phyloP scores from a whole-genome alignment of 2,329 filamentous ascomycete genomes.

The Cladophialophora carrionii region DNA sequence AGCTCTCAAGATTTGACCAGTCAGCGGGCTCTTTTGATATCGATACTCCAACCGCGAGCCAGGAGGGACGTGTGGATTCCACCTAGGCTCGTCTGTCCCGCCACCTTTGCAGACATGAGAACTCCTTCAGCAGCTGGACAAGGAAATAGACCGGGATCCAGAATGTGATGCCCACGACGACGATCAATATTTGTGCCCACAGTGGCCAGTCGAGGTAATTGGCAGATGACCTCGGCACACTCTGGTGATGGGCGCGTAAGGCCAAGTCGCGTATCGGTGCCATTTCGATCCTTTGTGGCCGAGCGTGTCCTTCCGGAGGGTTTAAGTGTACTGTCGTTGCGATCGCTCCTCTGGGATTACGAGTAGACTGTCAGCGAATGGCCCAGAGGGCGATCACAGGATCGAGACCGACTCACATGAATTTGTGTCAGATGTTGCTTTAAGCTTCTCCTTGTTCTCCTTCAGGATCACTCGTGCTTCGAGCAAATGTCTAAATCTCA shows the following conservation, averaged over 20 bases:
- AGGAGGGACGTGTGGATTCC: no score
- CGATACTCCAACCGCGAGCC: no score
- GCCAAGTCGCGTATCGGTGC: constrained; percentile 1
- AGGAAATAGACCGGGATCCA: constrained; percentile 34
- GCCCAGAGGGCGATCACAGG: neutral
- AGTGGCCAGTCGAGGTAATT: constrained; percentile 29
- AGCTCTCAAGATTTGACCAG: neutral
- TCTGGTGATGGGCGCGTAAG: neutral
- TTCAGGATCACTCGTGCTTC: neutral
- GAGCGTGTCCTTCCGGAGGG: neutral
- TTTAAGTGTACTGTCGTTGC: neutral
- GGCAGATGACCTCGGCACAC: constrained; percentile 11
- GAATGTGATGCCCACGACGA: constrained; percentile 25
- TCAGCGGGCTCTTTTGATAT: no score
- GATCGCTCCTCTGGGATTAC: neutral
- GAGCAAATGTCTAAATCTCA: neutral
- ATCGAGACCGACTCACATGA: neutral
- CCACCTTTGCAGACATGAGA: constrained; percentile 10
- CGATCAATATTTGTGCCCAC: constrained; percentile 32
- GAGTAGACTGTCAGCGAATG: neutral
- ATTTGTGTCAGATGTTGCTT: neutral
- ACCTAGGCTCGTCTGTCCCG: constrained; percentile 3
- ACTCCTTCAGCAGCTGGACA: constrained; percentile 27
- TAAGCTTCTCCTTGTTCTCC: neutral
- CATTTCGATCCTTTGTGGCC: constrained; percentile 3